phyloP scores from a whole-genome alignment of 306 rosid genomes.

The Heteromeles arbutifolia region DNA sequence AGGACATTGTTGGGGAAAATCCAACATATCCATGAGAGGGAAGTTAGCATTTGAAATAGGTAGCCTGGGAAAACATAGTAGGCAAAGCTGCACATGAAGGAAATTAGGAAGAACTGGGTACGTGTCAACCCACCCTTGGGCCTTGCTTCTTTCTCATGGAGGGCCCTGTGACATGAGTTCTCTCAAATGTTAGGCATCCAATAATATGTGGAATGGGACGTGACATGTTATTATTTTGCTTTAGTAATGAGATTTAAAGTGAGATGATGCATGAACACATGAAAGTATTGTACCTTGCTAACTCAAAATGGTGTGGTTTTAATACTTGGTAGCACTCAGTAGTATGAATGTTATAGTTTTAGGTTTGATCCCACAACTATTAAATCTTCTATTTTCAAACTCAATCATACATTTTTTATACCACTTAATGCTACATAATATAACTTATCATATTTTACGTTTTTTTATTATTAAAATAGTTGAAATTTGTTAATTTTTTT shows the following conservation, averaged over 20 bases:
- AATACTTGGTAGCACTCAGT: background rate
- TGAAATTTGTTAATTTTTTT: no score
- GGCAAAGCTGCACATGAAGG: constrained; percentile 83
- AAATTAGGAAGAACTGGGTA: constrained; percentile 64
- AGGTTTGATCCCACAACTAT: no score
- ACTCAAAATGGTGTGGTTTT: background rate
- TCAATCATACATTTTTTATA: background rate
- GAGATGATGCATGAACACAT: background rate
- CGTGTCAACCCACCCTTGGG: constrained; percentile 59
- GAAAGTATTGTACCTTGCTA: background rate
- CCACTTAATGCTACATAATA: background rate
- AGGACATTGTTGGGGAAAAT: constrained; percentile 47
- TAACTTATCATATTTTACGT: no score
- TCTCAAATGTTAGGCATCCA: background rate
- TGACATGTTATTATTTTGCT: background rate
- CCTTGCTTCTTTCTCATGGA: constrained; percentile 70
- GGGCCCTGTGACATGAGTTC: constrained; percentile 39
- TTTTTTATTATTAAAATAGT: background rate
- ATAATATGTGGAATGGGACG: background rate
- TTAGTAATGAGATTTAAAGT: background rate
- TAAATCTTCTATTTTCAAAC: no score
- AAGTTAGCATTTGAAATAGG: constrained; percentile 70
- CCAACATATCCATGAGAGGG: constrained; percentile 93
- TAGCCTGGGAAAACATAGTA: constrained; percentile 81
- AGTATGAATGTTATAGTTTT: no score